A percentile compares a stretch with the other conserved stretches of the same genome.
phyloP scores from a whole-genome alignment of 1,284 basidiomycete species.

The Boletellus deceptivus region DNA sequence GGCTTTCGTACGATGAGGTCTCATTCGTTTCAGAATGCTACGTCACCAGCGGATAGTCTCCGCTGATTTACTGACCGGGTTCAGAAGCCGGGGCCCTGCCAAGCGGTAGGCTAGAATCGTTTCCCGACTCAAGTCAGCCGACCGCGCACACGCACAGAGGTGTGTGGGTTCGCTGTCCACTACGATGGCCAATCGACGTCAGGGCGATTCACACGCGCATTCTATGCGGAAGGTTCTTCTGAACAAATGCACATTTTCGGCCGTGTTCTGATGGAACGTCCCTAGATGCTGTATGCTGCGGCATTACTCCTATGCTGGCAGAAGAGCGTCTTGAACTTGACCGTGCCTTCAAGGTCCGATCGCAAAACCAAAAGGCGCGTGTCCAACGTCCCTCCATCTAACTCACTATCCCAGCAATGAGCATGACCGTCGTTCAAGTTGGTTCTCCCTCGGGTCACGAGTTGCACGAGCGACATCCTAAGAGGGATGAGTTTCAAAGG shows the following conservation, averaged over 20 bases:
- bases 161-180: background rate
- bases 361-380: background rate
- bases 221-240: slow-evolving; percentile 18
- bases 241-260: slow-evolving; percentile 8
- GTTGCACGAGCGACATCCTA: background rate
- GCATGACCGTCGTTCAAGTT: background rate
- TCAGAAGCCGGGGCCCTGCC: background rate
- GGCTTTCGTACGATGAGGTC: too few species aligned
- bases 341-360: background rate
- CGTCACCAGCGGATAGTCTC: background rate
- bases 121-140: background rate
- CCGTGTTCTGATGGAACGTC: slow-evolving; percentile 21
- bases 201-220: slow-evolving; percentile 11
- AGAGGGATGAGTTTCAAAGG: slow-evolving; percentile 6
- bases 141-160: too few species aligned
- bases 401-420: slow-evolving; percentile 14
- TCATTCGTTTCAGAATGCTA: background rate
- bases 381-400: background rate
- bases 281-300: background rate
- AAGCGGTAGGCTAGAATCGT: background rate
- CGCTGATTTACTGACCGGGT: background rate
- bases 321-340: background rate
- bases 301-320: background rate
- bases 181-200: background rate
- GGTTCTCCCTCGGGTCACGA: background rate